Evolutionary conservation across 768 basidiomycete genomes (phyloP).

Genomic region (Pleurotus ostreatus): DNA sequence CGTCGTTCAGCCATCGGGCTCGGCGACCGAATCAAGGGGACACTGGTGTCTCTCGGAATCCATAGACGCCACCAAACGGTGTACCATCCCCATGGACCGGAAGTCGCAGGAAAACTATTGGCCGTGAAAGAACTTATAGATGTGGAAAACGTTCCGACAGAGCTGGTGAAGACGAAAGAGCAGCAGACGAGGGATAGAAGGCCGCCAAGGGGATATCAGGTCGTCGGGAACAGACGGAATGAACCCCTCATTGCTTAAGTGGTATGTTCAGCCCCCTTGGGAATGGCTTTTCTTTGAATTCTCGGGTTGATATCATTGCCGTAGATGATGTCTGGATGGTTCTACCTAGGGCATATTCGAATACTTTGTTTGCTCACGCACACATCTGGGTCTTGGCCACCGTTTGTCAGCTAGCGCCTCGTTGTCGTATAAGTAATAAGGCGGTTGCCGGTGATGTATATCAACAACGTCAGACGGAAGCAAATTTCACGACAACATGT

Average conservation of each 20-base stretch:
- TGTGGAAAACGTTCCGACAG: constrained; percentile 77
- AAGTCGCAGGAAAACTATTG: constrained; percentile 83
- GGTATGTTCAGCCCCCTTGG: background rate
- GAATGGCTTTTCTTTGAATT: background rate
- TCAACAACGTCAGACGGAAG: background rate
- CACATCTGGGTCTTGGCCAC: no score
- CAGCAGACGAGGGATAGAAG: constrained; percentile 66
- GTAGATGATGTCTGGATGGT: no score
- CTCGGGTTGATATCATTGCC: background rate
- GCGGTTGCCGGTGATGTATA: constrained; percentile 4
- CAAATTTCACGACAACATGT: constrained; percentile 2
- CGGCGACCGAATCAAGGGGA: constrained; percentile 64
- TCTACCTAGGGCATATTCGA: no score
- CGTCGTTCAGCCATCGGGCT: constrained; percentile 85
- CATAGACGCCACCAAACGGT: constrained; percentile 83
- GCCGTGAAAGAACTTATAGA: constrained; percentile 85
- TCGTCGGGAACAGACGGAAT: constrained; percentile 36
- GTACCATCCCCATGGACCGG: constrained; percentile 69
- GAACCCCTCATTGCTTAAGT: constrained; percentile 11
- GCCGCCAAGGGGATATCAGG: constrained; percentile 64
- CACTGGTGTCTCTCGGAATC: constrained; percentile 79
- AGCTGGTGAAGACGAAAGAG: constrained; percentile 63
- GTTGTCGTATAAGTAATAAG: background rate
- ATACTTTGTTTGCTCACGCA: no score
- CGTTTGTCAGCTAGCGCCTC: background rate